Evolutionary conservation across 371 early-diverging fungal species (phyloP).

Genomic region (Haplosporangium sp.): DNA sequence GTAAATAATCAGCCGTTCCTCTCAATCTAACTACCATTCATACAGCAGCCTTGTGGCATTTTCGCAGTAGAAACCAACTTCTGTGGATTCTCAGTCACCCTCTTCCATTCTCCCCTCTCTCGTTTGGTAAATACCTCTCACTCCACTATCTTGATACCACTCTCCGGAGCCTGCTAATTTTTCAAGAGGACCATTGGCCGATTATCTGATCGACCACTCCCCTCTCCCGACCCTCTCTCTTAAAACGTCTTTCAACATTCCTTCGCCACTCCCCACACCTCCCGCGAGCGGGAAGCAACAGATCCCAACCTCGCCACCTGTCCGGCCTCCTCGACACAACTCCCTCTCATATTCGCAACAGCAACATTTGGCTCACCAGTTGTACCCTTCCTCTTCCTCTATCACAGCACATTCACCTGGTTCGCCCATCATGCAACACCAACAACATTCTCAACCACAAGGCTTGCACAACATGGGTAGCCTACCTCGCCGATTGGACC

Average conservation of each 20-base stretch:
- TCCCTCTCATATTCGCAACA: conserved; percentile 4
- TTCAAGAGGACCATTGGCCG: not conserved
- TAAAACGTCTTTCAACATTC: conserved; percentile 16
- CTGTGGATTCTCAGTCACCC: no score
- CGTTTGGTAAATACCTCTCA: no score
- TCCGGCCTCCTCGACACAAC: conserved; percentile 15
- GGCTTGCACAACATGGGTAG: not conserved
- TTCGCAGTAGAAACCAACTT: no score
- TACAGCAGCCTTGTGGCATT: not conserved
- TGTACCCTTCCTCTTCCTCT: not conserved
- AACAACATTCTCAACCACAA: conserved; percentile 8
- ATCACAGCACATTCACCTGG: not conserved
- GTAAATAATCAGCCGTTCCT: not conserved
- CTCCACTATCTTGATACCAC: no score
- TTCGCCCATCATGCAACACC: conserved; percentile 8
- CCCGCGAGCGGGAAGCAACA: conserved; percentile 29
- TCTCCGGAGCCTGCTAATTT: no score
- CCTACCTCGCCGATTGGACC: conserved; percentile 16
- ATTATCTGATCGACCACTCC: not conserved
- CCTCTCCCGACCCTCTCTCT: not conserved
- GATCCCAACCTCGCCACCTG: conserved; percentile 13
- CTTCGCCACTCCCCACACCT: conserved; percentile 28
- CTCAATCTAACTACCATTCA: not conserved
- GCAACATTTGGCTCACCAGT: not conserved
- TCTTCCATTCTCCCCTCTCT: no score